phyloP scores from a whole-genome alignment of 1,284 basidiomycete species.

The Moesziomyces sp. region DNA sequence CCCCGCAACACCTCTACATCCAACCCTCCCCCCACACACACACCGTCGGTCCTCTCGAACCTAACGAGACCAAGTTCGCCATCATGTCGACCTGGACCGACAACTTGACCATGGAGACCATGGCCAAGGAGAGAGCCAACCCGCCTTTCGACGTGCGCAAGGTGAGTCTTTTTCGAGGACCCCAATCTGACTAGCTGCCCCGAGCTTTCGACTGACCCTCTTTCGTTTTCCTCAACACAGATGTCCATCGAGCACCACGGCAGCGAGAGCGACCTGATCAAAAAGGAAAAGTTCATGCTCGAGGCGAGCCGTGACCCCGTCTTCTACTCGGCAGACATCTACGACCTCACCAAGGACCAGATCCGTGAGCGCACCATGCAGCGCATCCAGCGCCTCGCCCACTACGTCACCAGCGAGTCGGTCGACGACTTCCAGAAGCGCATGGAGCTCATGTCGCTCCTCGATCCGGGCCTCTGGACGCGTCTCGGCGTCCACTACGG shows the following conservation, averaged over 20 bases:
- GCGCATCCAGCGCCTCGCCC: conserved; percentile 57
- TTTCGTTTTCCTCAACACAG: conserved; percentile 18
- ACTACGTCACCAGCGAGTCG: conserved; percentile 63
- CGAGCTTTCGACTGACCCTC: not conserved
- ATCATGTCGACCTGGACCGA: conserved; percentile 52
- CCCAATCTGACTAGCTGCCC: not conserved
- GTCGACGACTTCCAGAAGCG: conserved; percentile 70
- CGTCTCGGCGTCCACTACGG: conserved; percentile 73
- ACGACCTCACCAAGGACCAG: conserved; percentile 73
- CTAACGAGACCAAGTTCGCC: conserved; percentile 29
- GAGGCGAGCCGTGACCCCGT: conserved; percentile 71
- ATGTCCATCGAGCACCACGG: conserved; percentile 69
- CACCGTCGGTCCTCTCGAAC: conserved; percentile 21
- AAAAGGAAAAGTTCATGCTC: conserved; percentile 69
- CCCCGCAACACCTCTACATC: not conserved
- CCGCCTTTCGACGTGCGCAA: conserved; percentile 71
- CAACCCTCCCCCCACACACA: too few relatives aligned
- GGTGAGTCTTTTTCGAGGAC: conserved; percentile 35
- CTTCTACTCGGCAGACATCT: conserved; percentile 72
- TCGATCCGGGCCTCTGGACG: conserved; percentile 73
- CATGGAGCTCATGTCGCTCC: conserved; percentile 70
- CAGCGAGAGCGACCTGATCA: conserved; percentile 65
- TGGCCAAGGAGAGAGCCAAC: conserved; percentile 70
- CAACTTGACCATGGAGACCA: conserved; percentile 66
- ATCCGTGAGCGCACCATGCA: conserved; percentile 68